These are phyloP conservation scores for Rhinocladiella similis DNA, from an alignment of 2,329 filamentous ascomycete species.

Conservation along the genomic window DNA sequence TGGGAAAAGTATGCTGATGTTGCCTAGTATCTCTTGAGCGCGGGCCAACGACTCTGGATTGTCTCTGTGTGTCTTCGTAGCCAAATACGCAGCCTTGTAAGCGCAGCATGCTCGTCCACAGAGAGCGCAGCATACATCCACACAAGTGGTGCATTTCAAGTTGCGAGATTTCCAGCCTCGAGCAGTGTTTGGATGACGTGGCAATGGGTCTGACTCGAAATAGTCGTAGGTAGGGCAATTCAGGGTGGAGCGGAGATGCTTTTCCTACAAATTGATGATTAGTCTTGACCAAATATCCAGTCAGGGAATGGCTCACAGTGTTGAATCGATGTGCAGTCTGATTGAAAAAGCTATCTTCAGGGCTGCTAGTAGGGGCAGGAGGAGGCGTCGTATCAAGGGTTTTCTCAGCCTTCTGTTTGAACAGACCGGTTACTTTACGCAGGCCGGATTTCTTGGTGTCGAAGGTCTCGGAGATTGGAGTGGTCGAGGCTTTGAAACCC, in stretches of 20 bases:
- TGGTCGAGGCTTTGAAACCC: constrained; percentile 9
- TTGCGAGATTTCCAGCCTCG: constrained; percentile 35
- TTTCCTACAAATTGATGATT: constrained; percentile 15
- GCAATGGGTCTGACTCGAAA: constrained; percentile 17
- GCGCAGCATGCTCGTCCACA: constrained; percentile 37
- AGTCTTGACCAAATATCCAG: no score
- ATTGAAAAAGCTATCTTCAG: no score
- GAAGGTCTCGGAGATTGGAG: constrained; percentile 11
- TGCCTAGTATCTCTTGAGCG: constrained; percentile 26
- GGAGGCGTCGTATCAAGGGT: no score
- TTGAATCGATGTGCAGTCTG: neutral
- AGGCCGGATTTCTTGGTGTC: constrained; percentile 21
- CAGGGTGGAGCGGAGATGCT: constrained; percentile 20
- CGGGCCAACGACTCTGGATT: constrained; percentile 12
- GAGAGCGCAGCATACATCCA: constrained; percentile 30
- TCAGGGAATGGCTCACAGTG: neutral
- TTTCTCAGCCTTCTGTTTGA: constrained; percentile 22
- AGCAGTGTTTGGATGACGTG: constrained; percentile 29
- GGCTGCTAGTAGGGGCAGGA: no score
- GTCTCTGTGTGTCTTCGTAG: constrained; percentile 19
- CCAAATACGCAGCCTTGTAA: constrained; percentile 28
- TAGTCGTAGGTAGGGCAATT: constrained; percentile 26
- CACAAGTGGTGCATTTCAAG: constrained; percentile 35
- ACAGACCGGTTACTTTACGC: constrained; percentile 26
- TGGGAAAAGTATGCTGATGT: constrained; percentile 30